Percentiles rank a stretch among this genome's conserved stretches.
Evolutionary conservation across 306 rosid species (phyloP).

Genomic region (Comarum palustre): DNA sequence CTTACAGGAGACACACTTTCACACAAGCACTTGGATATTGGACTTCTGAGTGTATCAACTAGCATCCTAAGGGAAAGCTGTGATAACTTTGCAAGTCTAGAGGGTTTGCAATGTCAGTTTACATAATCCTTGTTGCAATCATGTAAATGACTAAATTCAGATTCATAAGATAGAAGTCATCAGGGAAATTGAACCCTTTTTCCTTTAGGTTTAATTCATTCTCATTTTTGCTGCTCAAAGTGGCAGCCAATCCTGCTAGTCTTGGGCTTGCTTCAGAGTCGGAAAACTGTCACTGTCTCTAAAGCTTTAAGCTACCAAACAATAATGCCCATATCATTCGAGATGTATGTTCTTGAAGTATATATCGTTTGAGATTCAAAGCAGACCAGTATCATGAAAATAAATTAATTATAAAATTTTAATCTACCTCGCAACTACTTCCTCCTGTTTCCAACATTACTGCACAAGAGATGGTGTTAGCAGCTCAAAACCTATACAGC

Average conservation of each 20-base stretch:
- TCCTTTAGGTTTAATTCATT: not conserved
- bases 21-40: not conserved
- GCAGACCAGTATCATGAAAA: slow-evolving; percentile 17
- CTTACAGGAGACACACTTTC: not conserved
- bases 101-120: not conserved
- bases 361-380: slow-evolving; percentile 20
- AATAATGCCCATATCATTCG: not conserved
- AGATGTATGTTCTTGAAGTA: slow-evolving; percentile 16
- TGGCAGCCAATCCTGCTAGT: not conserved
- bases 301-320: not conserved
- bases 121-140: not conserved
- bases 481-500: slow-evolving; percentile 51
- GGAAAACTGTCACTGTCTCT: not conserved
- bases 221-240: not conserved
- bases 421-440: slow-evolving; percentile 33
- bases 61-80: not conserved
- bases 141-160: not conserved
- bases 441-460: slow-evolving; percentile 36
- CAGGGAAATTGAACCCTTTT: not conserved
- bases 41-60: not conserved
- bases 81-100: not conserved
- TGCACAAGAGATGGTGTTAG: slow-evolving; percentile 53
- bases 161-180: not conserved
- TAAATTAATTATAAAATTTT: slow-evolving; percentile 30
- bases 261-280: not conserved